Conservation (phyloP, 805 yeast species). For the Schwanniomyces pseudopolymorphus region DNA sequence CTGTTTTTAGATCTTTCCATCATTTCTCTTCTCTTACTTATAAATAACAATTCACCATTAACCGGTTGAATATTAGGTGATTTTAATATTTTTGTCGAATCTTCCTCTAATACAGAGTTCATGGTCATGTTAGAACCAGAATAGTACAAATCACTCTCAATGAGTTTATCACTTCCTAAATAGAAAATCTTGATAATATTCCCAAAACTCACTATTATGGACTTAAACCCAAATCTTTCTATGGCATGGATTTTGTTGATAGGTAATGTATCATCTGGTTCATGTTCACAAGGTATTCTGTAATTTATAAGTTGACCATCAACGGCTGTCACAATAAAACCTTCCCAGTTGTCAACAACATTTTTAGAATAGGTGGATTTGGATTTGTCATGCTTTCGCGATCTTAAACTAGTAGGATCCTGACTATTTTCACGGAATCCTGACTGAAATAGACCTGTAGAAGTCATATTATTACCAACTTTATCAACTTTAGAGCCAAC, state of each 20-base stretch:
- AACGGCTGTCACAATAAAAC: conserved; percentile 69
- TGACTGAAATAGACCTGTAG: background rate
- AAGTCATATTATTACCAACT: background rate
- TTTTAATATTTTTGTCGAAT: background rate
- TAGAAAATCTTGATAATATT: conserved; percentile 69
- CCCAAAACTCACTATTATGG: conserved; percentile 75
- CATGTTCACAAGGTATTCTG: conserved; percentile 53
- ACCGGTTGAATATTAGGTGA: conserved; percentile 10
- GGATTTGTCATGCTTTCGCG: conserved; percentile 8
- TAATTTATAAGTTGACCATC: conserved; percentile 61
- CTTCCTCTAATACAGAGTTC: conserved; percentile 18
- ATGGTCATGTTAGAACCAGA: conserved; percentile 35
- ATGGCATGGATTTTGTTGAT: conserved; percentile 61
- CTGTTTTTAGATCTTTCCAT: conserved; percentile 6
- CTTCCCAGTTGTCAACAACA: conserved; percentile 57
- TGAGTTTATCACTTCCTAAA: conserved; percentile 71
- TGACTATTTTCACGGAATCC: conserved; percentile 6
- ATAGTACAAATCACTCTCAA: conserved; percentile 56
- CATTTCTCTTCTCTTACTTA: conserved; percentile 47
- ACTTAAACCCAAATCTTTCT: conserved; percentile 71
- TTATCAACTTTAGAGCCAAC: background rate
- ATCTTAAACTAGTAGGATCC: conserved; percentile 19
- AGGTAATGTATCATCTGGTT: conserved; percentile 42
- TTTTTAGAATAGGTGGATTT: conserved; percentile 5
- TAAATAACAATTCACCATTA: conserved; percentile 50